Conservation (phyloP, 2,329 filamentous ascomycete genomes). For the Pseudocercospora ulei region DNA sequence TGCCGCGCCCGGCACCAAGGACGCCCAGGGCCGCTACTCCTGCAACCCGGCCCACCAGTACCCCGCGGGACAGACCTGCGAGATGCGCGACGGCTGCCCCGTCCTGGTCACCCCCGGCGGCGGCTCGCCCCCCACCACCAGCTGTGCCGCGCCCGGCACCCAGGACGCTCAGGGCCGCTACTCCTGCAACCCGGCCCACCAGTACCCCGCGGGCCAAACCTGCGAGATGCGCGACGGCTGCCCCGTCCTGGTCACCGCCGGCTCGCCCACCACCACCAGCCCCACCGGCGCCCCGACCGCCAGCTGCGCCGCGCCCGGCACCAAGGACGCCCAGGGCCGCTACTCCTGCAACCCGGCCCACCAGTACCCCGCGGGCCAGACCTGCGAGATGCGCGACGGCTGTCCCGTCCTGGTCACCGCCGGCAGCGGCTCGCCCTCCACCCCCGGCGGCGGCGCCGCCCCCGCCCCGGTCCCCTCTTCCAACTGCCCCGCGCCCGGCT, state of each 20-base stretch:
- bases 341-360: conserved; percentile 12
- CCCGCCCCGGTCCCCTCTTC: too few species aligned
- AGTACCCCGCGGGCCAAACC: conserved; percentile 10
- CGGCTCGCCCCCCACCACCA: not conserved
- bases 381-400: not conserved
- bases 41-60: conserved; percentile 12
- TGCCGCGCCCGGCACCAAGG: not conserved
- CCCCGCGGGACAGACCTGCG: conserved; percentile 8
- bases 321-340: not conserved
- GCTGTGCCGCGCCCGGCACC: conserved; percentile 8
- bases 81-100: conserved; percentile 3
- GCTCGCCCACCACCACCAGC: conserved; percentile 5
- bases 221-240: conserved; percentile 7
- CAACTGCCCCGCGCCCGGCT: conserved; percentile 1
- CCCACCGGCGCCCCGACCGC: not conserved
- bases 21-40: not conserved
- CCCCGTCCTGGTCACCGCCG: conserved; percentile 7
- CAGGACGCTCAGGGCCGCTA: conserved; percentile 8
- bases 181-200: conserved; percentile 12
- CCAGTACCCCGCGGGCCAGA: conserved; percentile 8
- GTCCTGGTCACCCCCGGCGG: not conserved
- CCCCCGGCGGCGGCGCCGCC: too few species aligned
- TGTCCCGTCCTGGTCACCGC: conserved; percentile 5
- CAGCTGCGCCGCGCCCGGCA: conserved; percentile 1
- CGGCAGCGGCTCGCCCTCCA: not conserved